phyloP scores from a whole-genome alignment of 2,329 filamentous ascomycete genomes.

The Zopfia rhizophila region DNA sequence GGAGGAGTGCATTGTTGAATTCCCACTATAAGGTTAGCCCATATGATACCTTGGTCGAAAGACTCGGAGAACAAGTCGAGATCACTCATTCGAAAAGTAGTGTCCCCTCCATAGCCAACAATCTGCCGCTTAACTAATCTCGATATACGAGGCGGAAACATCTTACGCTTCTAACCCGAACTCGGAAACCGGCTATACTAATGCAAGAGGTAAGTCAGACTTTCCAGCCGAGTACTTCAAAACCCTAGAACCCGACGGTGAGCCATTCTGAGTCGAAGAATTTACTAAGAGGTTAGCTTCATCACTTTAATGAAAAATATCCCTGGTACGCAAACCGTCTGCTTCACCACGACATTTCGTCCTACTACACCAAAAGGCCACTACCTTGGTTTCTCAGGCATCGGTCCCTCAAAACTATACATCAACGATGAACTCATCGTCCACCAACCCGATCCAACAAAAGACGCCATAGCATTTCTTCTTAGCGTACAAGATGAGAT shows the following conservation, averaged over 20 bases:
- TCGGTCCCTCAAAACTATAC: constrained; percentile 24
- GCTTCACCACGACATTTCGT: constrained; percentile 23
- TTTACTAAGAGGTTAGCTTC: constrained; percentile 22
- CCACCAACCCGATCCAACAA: constrained; percentile 15
- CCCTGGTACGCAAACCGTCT: constrained; percentile 16
- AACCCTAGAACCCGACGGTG: not conserved
- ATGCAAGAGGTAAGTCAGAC: constrained; percentile 16
- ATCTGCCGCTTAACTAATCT: too few species aligned
- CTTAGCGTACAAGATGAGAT: constrained; percentile 29
- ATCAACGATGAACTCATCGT: constrained; percentile 24
- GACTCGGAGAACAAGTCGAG: constrained; percentile 16
- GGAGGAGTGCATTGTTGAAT: constrained; percentile 26
- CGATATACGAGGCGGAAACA: constrained; percentile 28
- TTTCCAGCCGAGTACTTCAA: constrained; percentile 27
- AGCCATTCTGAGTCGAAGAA: constrained; percentile 25
- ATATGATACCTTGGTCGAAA: constrained; percentile 18
- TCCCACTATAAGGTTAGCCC: constrained; percentile 23
- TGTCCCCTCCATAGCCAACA: not conserved
- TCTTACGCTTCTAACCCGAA: constrained; percentile 26
- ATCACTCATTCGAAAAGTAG: constrained; percentile 22
- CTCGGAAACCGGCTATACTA: constrained; percentile 21
- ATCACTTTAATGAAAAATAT: constrained; percentile 29
- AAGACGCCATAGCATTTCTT: constrained; percentile 29
- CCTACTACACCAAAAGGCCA: constrained; percentile 21
- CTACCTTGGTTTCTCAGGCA: constrained; percentile 28